phyloP scores from a whole-genome alignment of 768 basidiomycete species.

The Hydnomerulius pinastri region DNA sequence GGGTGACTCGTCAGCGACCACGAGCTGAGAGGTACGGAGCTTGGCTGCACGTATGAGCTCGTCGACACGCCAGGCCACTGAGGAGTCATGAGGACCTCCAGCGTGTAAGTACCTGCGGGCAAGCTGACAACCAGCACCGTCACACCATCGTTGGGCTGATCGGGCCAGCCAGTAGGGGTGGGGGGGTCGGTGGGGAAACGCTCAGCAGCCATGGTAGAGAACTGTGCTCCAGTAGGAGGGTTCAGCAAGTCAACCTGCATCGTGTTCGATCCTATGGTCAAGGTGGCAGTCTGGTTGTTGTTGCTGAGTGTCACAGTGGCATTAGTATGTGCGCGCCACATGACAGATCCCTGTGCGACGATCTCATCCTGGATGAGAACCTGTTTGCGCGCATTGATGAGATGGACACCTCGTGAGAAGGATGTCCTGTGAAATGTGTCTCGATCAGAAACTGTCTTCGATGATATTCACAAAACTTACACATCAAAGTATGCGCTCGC shows the following conservation, averaged over 20 bases:
- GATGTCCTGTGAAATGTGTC: conserved; percentile 48
- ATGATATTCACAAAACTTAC: conserved; percentile 45
- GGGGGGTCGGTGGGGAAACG: conserved; percentile 64
- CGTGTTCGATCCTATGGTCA: conserved; percentile 70
- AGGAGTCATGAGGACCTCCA: conserved; percentile 92
- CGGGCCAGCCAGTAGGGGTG: conserved; percentile 54
- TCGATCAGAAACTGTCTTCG: conserved; percentile 15
- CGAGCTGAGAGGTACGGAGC: conserved; percentile 62
- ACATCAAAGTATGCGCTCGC: conserved; percentile 71
- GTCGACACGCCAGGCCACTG: conserved; percentile 78
- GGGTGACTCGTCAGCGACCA: conserved; percentile 83
- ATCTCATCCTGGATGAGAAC: conserved; percentile 95
- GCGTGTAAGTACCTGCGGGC: conserved; percentile 66
- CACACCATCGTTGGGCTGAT: conserved; percentile 78
- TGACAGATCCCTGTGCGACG: conserved; percentile 52
- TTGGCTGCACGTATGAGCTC: conserved; percentile 64
- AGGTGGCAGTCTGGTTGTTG: conserved; percentile 67
- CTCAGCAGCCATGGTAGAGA: conserved; percentile 55
- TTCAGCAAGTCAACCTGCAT: conserved; percentile 68
- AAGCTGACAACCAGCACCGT: conserved; percentile 74
- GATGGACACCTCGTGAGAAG: conserved; percentile 81
- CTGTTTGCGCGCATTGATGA: conserved; percentile 82
- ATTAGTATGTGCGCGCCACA: conserved; percentile 97
- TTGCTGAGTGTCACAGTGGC: conserved; percentile 66
- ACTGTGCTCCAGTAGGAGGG: conserved; percentile 63